phyloP scores from a whole-genome alignment of 2,329 filamentous ascomycete genomes.

The Claviceps purpurea region DNA sequence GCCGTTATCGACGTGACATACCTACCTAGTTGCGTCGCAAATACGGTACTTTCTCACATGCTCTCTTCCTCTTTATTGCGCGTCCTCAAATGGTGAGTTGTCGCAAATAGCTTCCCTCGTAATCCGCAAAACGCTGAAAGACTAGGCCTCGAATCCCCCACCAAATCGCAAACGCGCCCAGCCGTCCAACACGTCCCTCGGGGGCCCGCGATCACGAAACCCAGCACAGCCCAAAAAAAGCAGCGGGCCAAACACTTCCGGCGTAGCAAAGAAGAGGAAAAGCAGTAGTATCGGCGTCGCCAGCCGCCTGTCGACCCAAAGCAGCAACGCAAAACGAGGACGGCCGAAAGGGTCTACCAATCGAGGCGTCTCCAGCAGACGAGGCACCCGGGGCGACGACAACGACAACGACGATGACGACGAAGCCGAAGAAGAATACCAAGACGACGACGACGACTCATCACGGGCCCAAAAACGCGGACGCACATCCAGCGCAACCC shows the following conservation, averaged over 20 bases:
- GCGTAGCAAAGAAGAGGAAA: background rate
- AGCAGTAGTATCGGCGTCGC: background rate
- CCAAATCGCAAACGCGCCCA: conserved; percentile 29
- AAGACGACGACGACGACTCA: background rate
- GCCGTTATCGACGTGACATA: background rate
- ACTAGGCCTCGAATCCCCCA: conserved; percentile 12
- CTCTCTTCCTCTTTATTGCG: background rate
- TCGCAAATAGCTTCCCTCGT: background rate
- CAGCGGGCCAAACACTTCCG: background rate
- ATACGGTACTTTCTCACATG: background rate
- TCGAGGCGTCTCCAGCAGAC: background rate
- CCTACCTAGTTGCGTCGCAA: background rate
- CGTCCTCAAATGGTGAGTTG: background rate
- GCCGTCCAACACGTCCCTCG: conserved; percentile 1
- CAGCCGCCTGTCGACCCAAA: conserved; percentile 15
- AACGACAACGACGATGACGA: conserved; percentile 16
- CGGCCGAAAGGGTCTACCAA: background rate
- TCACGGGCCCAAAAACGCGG: background rate
- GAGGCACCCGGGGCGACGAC: background rate
- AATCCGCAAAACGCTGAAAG: background rate
- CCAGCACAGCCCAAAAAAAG: background rate
- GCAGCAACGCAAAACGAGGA: background rate
- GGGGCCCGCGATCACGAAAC: background rate
- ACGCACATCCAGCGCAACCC: background rate
- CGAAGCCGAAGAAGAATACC: conserved; percentile 4